phyloP scores from a whole-genome alignment of 176 grass and related monocot genomes.

The Ensete glaucum region DNA sequence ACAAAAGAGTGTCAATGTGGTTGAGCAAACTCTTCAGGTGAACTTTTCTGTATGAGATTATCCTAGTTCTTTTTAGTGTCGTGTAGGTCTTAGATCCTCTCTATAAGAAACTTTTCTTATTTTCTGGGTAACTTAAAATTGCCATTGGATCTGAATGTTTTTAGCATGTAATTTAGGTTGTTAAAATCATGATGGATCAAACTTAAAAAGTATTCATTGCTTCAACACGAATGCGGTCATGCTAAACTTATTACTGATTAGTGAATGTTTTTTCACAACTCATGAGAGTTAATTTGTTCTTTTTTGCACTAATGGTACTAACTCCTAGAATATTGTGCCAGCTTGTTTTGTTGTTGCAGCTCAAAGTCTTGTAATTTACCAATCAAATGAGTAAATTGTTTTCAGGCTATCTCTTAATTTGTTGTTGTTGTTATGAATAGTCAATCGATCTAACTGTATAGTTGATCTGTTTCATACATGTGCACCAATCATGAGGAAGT shows the following conservation, averaged over 20 bases:
- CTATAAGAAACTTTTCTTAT: too few relatives aligned
- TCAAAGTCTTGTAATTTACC: too few relatives aligned
- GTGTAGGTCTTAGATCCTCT: background rate
- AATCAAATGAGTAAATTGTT: background rate
- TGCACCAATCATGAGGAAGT: background rate
- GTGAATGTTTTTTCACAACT: too few relatives aligned
- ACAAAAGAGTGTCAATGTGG: conserved; percentile 31
- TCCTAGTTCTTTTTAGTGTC: background rate
- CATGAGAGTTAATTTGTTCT: background rate
- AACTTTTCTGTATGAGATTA: conserved; percentile 3
- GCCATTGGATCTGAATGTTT: too few relatives aligned
- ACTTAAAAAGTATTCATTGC: background rate
- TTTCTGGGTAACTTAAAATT: too few relatives aligned
- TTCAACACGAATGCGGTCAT: too few relatives aligned
- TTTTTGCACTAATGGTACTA: background rate
- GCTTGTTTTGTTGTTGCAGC: background rate
- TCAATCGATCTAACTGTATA: too few relatives aligned
- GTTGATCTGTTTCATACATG: background rate
- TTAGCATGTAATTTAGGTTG: background rate
- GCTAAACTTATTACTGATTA: too few relatives aligned
- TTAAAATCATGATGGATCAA: background rate
- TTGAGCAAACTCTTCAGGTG: conserved; percentile 47
- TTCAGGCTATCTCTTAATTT: background rate
- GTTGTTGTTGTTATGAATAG: background rate
- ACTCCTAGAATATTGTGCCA: background rate